Conservation (phyloP, 768 basidiomycete species). For the Sporobolomyces pararoseus region DNA sequence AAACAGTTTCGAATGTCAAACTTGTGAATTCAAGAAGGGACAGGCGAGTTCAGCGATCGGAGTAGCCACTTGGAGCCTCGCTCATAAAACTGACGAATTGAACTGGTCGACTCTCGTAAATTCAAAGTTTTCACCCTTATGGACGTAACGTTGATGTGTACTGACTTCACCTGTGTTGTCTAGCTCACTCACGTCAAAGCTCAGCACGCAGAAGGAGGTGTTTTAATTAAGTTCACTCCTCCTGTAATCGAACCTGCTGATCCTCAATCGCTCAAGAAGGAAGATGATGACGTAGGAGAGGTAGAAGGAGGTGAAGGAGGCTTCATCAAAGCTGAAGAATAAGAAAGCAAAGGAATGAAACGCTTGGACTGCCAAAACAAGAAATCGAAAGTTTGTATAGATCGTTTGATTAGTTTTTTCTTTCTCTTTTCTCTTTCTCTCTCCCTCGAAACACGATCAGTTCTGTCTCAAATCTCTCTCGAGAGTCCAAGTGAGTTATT, state of each 20-base stretch:
- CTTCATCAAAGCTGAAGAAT: no score
- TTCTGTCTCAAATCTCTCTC: no score
- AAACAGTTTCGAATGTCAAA: constrained; percentile 7
- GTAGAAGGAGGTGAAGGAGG: neutral
- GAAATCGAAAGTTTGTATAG: no score
- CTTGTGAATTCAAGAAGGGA: neutral
- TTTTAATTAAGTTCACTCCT: neutral
- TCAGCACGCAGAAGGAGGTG: neutral
- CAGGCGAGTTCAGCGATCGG: neutral
- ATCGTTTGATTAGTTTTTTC: no score
- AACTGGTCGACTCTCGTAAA: neutral
- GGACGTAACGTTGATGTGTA: neutral
- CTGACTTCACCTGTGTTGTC: no score
- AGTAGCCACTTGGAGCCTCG: neutral
- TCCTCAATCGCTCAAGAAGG: neutral
- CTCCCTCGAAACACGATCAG: no score
- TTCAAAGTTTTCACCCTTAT: neutral
- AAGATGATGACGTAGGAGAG: neutral
- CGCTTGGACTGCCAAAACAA: no score
- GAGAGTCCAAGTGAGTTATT: no score
- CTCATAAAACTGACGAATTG: neutral
- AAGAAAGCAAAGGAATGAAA: no score
- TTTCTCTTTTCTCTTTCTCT: neutral
- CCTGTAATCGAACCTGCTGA: neutral
- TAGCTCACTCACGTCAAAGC: neutral